These are phyloP conservation scores for Diplodia intermedia DNA, from an alignment of 2,329 filamentous ascomycete species.

Conservation along the genomic window DNA sequence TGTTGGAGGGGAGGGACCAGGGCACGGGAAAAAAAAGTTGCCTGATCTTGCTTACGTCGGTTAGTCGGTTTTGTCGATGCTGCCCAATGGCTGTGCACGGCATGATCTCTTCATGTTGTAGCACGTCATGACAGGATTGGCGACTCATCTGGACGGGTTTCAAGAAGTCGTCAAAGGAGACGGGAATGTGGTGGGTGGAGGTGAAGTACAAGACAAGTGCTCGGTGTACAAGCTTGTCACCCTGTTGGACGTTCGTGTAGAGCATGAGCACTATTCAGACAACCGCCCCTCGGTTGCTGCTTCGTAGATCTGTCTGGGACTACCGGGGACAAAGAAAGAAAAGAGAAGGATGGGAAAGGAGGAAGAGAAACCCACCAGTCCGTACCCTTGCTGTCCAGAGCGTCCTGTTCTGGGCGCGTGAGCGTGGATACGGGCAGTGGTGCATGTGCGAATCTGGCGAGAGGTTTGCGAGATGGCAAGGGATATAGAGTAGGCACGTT, in stretches of 20 bases:
- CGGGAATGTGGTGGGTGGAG: neutral
- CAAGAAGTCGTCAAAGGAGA: neutral
- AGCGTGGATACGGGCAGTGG: constrained; percentile 16
- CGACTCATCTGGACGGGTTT: neutral
- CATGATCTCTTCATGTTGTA: neutral
- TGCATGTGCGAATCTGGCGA: constrained; percentile 28
- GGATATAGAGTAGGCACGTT: constrained; percentile 4
- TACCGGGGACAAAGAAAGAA: neutral
- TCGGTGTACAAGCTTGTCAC: neutral
- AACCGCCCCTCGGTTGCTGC: neutral
- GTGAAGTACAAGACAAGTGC: neutral
- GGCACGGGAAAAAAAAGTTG: neutral
- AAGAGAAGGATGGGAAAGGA: neutral
- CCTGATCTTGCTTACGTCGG: neutral
- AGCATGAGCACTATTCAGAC: neutral
- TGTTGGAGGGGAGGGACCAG: too few species aligned
- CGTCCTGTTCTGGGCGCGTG: neutral
- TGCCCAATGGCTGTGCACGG: constrained; percentile 1
- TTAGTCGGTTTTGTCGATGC: neutral
- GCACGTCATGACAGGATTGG: neutral
- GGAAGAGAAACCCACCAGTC: neutral
- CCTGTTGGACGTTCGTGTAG: neutral
- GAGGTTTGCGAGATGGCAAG: constrained; percentile 25
- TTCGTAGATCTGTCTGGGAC: neutral
- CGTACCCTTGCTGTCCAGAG: neutral